Percentiles rank a stretch among this genome's conserved stretches.
These are phyloP conservation scores for Zasmidium cellare DNA, from an alignment of 2,329 filamentous ascomycete species.

Conservation along the genomic window DNA sequence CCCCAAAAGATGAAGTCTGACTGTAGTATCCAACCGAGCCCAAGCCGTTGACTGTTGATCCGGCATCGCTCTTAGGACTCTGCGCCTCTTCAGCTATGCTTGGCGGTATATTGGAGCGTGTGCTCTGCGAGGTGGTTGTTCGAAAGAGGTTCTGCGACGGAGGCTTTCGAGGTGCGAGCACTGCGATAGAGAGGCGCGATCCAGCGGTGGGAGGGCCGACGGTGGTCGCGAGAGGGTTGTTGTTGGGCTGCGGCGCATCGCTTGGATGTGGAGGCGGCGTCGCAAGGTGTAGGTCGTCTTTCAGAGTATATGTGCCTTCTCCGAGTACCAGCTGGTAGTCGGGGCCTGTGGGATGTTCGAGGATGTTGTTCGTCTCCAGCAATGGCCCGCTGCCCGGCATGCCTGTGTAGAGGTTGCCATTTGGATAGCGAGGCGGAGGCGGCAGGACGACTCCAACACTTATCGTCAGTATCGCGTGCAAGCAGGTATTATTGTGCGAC, in stretches of 20 bases:
- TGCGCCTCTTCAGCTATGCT: conserved; percentile 50
- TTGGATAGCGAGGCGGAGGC: conserved; percentile 65
- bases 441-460: conserved; percentile 22
- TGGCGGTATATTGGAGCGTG: conserved; percentile 36
- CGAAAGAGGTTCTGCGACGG: conserved; percentile 45
- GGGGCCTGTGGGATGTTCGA: conserved; percentile 75
- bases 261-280: conserved; percentile 95
- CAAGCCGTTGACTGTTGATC: conserved; percentile 44
- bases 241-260: conserved; percentile 81
- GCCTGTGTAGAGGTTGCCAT: conserved; percentile 68
- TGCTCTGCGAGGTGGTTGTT: conserved; percentile 42
- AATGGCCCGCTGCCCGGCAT: conserved; percentile 66
- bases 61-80: conserved; percentile 47
- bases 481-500: conserved; percentile 7
- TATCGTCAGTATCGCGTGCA: conserved; percentile 12
- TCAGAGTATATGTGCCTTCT: conserved; percentile 89
- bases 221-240: conserved; percentile 85
- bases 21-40: conserved; percentile 32
- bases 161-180: conserved; percentile 58
- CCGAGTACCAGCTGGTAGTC: conserved; percentile 91
- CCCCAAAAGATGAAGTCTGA: conserved; percentile 70
- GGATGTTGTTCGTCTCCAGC: conserved; percentile 90
- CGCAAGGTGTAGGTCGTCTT: conserved; percentile 88
- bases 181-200: conserved; percentile 78
- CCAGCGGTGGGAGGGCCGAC: conserved; percentile 81